Conservation (phyloP, 768 basidiomycete genomes). For the Podaxis pistillaris region DNA sequence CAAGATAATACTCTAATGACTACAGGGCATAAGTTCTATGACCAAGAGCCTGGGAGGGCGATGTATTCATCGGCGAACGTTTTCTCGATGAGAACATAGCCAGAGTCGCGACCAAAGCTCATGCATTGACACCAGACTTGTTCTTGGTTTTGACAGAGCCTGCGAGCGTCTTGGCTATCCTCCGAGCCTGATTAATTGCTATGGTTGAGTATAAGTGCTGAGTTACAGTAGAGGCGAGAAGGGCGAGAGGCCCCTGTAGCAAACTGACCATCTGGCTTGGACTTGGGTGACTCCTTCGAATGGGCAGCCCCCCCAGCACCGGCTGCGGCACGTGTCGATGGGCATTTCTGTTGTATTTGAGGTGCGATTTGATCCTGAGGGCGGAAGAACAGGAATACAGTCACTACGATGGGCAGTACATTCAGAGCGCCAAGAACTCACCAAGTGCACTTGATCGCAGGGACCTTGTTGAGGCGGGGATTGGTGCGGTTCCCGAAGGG, state of each 20-base stretch:
- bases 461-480: too few relatives aligned
- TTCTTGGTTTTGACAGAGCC: background rate
- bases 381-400: background rate
- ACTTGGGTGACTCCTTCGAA: background rate
- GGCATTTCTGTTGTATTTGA: too few relatives aligned
- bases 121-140: background rate
- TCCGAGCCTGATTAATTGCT: conserved; percentile 6
- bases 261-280: background rate
- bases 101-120: background rate
- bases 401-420: background rate
- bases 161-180: background rate
- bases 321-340: too few relatives aligned
- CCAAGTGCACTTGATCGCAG: background rate
- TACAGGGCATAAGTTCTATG: background rate
- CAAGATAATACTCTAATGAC: too few relatives aligned
- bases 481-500: background rate
- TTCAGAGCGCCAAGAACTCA: background rate
- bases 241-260: background rate
- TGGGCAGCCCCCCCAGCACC: background rate
- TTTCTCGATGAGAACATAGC: background rate
- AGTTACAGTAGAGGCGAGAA: too few relatives aligned
- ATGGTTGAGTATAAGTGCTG: background rate
- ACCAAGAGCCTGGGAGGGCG: background rate
- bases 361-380: background rate
- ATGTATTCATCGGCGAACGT: background rate